phyloP scores from a whole-genome alignment of 1,284 basidiomycete species.

The Xanthoconium separans region DNA sequence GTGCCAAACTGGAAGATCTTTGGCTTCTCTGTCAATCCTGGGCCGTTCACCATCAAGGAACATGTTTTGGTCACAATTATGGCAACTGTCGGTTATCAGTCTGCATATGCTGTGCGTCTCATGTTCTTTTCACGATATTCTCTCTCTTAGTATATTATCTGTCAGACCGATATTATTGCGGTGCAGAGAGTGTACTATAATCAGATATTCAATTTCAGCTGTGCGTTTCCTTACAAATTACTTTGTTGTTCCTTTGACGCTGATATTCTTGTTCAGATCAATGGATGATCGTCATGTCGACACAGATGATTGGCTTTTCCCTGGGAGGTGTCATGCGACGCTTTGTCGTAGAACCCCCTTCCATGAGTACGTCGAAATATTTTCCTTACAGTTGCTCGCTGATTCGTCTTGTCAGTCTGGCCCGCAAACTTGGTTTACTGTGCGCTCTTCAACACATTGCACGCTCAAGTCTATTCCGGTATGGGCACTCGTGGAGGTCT shows the following conservation, averaged over 20 bases:
- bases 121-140: not conserved
- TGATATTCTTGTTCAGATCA: slow-evolving; percentile 59
- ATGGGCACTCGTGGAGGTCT: slow-evolving; percentile 65
- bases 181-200: slow-evolving; percentile 72
- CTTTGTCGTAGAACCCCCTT: slow-evolving; percentile 84
- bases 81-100: slow-evolving; percentile 64
- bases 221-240: slow-evolving; percentile 29
- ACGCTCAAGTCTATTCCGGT: slow-evolving; percentile 62
- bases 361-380: slow-evolving; percentile 60
- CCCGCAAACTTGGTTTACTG: slow-evolving; percentile 81
- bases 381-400: not conserved
- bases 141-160: not conserved
- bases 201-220: slow-evolving; percentile 63
- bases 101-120: slow-evolving; percentile 27
- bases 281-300: slow-evolving; percentile 81
- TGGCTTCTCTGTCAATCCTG: slow-evolving; percentile 62
- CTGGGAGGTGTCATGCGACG: slow-evolving; percentile 79
- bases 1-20: too few relatives aligned
- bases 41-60: slow-evolving; percentile 73
- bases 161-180: slow-evolving; percentile 55
- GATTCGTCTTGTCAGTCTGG: slow-evolving; percentile 59
- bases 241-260: too few relatives aligned
- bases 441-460: slow-evolving; percentile 80
- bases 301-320: slow-evolving; percentile 85
- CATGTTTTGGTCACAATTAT: slow-evolving; percentile 74